Percentiles rank a stretch among this genome's conserved stretches.
Evolutionary conservation across 1,284 basidiomycete species (phyloP).

Genomic region (Wolfiporia cocos): DNA sequence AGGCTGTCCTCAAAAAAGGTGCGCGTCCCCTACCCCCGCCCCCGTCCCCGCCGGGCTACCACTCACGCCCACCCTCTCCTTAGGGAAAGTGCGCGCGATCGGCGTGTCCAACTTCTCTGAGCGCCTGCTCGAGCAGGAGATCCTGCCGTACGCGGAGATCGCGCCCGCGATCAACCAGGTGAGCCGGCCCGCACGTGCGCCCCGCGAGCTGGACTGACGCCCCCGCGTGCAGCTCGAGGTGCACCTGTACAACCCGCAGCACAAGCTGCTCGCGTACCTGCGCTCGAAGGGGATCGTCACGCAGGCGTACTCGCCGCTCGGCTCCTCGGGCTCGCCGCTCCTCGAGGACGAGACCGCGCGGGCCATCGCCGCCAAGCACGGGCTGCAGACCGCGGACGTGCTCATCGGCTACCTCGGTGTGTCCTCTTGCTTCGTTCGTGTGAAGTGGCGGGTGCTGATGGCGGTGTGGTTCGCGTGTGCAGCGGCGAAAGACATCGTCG

Average conservation of each 20-base stretch:
- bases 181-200: not conserved
- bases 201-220: too few species aligned
- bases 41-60: too few species aligned
- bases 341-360: slow-evolving; percentile 60
- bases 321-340: slow-evolving; percentile 70
- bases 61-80: too few species aligned
- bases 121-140: slow-evolving; percentile 32
- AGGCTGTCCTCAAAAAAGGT: slow-evolving; percentile 64
- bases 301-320: slow-evolving; percentile 83
- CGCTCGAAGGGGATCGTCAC: slow-evolving; percentile 65
- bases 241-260: slow-evolving; percentile 75
- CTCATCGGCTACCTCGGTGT: slow-evolving; percentile 62
- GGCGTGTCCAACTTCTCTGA: slow-evolving; percentile 57
- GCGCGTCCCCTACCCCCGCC: slow-evolving; percentile 5
- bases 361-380: slow-evolving; percentile 60
- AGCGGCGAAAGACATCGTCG: slow-evolving; percentile 62
- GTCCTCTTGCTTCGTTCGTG: too few species aligned
- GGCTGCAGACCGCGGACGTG: slow-evolving; percentile 54
- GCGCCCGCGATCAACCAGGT: slow-evolving; percentile 51
- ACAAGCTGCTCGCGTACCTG: slow-evolving; percentile 63
- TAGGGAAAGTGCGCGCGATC: slow-evolving; percentile 48
- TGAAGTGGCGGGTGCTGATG: not conserved
- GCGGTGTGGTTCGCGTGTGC: slow-evolving; percentile 9
- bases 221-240: slow-evolving; percentile 50
- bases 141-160: slow-evolving; percentile 40